These are phyloP conservation scores for Xylaria castorea DNA, from an alignment of 495 filamentous ascomycete species.

Conservation along the genomic window DNA sequence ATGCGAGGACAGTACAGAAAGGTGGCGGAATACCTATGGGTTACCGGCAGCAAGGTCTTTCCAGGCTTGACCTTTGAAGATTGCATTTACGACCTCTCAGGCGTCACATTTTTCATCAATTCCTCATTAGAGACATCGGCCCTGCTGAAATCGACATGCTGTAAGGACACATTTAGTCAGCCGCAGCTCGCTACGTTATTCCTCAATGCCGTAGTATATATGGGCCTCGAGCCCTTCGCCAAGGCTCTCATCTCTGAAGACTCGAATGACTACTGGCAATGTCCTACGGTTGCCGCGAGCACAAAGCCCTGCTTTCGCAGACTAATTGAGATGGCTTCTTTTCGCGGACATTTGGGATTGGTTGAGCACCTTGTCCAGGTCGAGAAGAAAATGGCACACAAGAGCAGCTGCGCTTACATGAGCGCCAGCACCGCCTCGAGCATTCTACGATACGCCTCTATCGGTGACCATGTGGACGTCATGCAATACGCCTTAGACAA, in stretches of 20 bases:
- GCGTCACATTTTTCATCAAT: constrained; percentile 28
- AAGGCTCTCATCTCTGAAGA: constrained; percentile 30
- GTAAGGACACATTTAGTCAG: constrained; percentile 25
- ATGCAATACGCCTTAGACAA: constrained; percentile 26
- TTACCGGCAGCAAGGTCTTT: constrained; percentile 23
- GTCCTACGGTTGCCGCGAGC: constrained; percentile 27
- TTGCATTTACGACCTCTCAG: constrained; percentile 23
- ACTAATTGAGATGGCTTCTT: constrained; percentile 28
- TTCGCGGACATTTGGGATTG: constrained; percentile 25
- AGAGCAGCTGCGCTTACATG: constrained; percentile 20
- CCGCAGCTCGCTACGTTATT: constrained; percentile 28
- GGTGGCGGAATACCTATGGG: constrained; percentile 27
- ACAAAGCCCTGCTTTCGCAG: constrained; percentile 25
- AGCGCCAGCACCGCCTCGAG: constrained; percentile 22
- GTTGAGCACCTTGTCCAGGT: constrained; percentile 24
- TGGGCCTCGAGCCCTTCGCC: constrained; percentile 27
- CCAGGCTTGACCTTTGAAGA: constrained; percentile 21
- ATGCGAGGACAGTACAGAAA: constrained; percentile 30
- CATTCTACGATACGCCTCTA: constrained; percentile 24
- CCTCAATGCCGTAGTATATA: constrained; percentile 28
- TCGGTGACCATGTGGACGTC: constrained; percentile 4
- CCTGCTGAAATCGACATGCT: constrained; percentile 21
- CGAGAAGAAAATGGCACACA: constrained; percentile 21
- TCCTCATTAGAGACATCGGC: constrained; percentile 24
- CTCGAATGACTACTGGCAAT: constrained; percentile 28